Percentiles rank a stretch among this genome's conserved stretches.
Evolutionary conservation across 2,329 filamentous ascomycete species (phyloP).

Genomic region (Nectriaceae sp.): DNA sequence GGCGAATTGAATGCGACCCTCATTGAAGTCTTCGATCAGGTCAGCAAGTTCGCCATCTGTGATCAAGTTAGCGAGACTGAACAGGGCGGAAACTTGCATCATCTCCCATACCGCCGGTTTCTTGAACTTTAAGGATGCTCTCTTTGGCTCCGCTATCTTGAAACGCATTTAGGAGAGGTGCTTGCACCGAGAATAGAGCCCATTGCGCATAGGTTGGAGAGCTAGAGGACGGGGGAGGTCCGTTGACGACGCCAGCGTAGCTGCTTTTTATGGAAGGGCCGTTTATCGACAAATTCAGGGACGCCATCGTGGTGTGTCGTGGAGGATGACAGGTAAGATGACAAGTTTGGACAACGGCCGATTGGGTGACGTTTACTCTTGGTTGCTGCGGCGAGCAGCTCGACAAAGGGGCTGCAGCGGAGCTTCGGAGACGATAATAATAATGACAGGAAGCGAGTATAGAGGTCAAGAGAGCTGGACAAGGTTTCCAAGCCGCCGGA

Average conservation of each 20-base stretch:
- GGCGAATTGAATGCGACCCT: conserved; percentile 94
- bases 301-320: conserved; percentile 62
- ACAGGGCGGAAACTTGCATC: background rate
- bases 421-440: conserved; percentile 17
- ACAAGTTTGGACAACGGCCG: conserved; percentile 22
- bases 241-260: conserved; percentile 63
- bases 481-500: conserved; percentile 10
- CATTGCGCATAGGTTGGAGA: conserved; percentile 89
- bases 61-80: conserved; percentile 18
- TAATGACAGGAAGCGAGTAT: conserved; percentile 1
- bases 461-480: background rate
- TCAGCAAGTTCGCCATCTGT: conserved; percentile 88
- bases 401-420: conserved; percentile 19
- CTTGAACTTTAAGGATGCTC: conserved; percentile 92
- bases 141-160: conserved; percentile 85
- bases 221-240: conserved; percentile 50
- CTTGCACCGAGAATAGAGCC: conserved; percentile 91
- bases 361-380: conserved; percentile 30
- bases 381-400: conserved; percentile 32
- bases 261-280: conserved; percentile 84
- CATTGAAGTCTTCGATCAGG: conserved; percentile 92
- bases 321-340: conserved; percentile 21
- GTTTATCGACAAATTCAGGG: conserved; percentile 77
- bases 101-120: conserved; percentile 69
- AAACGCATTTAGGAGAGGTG: conserved; percentile 90